Conservation (phyloP, 208 protist genomes). For the Jaenimonas drosophilae region DNA sequence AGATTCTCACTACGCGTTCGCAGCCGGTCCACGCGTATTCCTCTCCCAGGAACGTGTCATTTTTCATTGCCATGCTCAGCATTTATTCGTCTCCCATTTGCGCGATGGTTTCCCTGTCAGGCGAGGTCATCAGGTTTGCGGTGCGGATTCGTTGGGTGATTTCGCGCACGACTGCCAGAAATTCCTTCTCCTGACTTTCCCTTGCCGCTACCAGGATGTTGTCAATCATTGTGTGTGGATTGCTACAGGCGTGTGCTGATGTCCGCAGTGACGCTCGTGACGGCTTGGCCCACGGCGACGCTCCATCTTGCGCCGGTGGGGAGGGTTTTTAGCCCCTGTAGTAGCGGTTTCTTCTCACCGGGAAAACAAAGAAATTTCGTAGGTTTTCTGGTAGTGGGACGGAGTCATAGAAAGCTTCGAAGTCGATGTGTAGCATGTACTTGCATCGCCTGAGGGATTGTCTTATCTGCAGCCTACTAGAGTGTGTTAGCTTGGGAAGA, state of each 20-base stretch:
- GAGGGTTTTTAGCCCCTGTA: background rate
- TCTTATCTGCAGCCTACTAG: background rate
- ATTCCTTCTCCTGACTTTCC: background rate
- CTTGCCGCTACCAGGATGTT: background rate
- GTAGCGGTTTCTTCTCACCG: background rate
- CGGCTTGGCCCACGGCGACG: background rate
- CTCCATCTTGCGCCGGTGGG: slow-evolving; percentile 2
- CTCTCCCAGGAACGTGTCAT: slow-evolving; percentile 1
- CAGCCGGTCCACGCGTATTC: slow-evolving; percentile 1
- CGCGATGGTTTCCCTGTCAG: background rate
- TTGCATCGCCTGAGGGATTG: background rate
- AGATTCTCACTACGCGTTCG: background rate
- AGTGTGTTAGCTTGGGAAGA: background rate
- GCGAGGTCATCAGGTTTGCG: background rate
- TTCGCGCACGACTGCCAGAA: background rate
- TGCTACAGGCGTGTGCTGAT: slow-evolving; percentile 1
- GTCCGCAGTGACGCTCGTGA: slow-evolving; percentile 1
- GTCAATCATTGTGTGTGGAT: slow-evolving; percentile 3
- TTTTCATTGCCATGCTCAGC: background rate
- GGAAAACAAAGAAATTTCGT: slow-evolving; percentile 1
- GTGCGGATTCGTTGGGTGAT: background rate
- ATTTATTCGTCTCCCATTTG: background rate
- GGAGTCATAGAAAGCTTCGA: slow-evolving; percentile 2
- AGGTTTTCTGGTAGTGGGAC: background rate
- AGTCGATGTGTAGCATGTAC: slow-evolving; percentile 3